Conservation (phyloP, 2,329 filamentous ascomycete species). For the Diaporthe nobilis region DNA sequence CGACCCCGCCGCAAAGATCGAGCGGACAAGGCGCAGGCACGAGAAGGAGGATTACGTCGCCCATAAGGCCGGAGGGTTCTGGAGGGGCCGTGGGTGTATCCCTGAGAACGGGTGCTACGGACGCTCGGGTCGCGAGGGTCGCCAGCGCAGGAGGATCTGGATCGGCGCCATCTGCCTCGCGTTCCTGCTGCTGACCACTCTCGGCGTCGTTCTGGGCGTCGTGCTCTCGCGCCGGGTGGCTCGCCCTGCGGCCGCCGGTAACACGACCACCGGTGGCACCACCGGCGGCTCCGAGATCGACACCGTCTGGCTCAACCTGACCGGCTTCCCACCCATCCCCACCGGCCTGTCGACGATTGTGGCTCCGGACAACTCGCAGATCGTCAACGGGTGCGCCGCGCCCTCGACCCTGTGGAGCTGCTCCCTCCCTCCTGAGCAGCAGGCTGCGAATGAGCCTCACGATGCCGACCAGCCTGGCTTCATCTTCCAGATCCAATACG, state of each 20-base stretch:
- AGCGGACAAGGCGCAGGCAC: slow-evolving; percentile 66
- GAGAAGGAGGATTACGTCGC: slow-evolving; percentile 77
- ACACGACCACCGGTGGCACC: slow-evolving; percentile 14
- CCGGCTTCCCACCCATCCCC: slow-evolving; percentile 87
- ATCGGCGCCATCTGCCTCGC: slow-evolving; percentile 62
- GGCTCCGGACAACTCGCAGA: slow-evolving; percentile 75
- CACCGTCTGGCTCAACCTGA: slow-evolving; percentile 83
- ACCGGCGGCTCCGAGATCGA: slow-evolving; percentile 23
- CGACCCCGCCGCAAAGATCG: slow-evolving; percentile 59
- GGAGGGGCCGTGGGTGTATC: slow-evolving; percentile 76
- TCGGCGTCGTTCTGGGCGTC: slow-evolving; percentile 71
- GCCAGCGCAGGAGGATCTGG: slow-evolving; percentile 74
- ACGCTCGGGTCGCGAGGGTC: slow-evolving; percentile 72
- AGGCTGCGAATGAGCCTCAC: slow-evolving; percentile 74
- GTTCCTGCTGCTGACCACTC: slow-evolving; percentile 67
- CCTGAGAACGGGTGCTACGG: slow-evolving; percentile 76
- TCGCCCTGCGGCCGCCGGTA: not conserved
- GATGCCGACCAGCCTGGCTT: slow-evolving; percentile 81
- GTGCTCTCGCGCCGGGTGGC: slow-evolving; percentile 31
- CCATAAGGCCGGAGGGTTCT: slow-evolving; percentile 70
- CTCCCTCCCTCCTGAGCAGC: slow-evolving; percentile 83
- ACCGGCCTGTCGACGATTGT: slow-evolving; percentile 86
- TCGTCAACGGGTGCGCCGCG: slow-evolving; percentile 78
- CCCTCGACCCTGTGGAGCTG: slow-evolving; percentile 89
- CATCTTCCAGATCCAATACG: slow-evolving; percentile 82